Conservation (phyloP, 2,329 filamentous ascomycete species). For the Neurospora sp. region DNA sequence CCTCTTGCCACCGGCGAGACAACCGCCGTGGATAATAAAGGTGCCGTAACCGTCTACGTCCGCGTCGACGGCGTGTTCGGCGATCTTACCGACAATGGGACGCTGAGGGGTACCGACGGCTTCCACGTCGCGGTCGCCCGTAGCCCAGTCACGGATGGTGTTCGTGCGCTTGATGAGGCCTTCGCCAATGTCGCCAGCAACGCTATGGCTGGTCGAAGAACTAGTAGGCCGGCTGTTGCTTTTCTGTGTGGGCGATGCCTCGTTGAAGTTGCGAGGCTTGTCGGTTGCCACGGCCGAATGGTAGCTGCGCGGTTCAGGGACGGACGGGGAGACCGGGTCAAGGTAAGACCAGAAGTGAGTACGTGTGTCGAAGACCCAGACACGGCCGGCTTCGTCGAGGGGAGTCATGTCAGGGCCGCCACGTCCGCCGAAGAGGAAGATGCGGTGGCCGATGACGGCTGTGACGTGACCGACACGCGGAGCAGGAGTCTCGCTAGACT, state of each 20-base stretch:
- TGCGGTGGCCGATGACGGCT: constrained; percentile 54
- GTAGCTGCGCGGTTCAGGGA: constrained; percentile 59
- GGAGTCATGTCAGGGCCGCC: constrained; percentile 59
- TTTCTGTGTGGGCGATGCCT: background rate
- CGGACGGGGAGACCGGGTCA: constrained; percentile 37
- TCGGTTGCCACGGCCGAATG: constrained; percentile 52
- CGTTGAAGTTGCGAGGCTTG: constrained; percentile 42
- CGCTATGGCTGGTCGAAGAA: constrained; percentile 18
- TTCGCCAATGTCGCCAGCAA: background rate
- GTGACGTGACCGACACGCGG: constrained; percentile 67
- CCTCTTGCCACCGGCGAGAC: constrained; percentile 48
- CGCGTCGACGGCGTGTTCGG: constrained; percentile 48
- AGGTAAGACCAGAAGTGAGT: constrained; percentile 56
- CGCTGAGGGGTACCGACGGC: constrained; percentile 49
- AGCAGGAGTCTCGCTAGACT: constrained; percentile 42
- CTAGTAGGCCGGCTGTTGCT: background rate
- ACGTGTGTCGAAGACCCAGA: constrained; percentile 68
- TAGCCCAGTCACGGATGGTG: constrained; percentile 46
- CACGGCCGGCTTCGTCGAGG: constrained; percentile 61
- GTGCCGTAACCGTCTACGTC: constrained; percentile 55
- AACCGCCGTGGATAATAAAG: constrained; percentile 70
- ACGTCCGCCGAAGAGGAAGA: constrained; percentile 77
- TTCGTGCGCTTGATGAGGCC: constrained; percentile 22
- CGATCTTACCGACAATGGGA: constrained; percentile 47
- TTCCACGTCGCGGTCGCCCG: constrained; percentile 44